Conservation (phyloP, 176 grass and related monocot genomes). For the Alopecurus myosuroides region DNA sequence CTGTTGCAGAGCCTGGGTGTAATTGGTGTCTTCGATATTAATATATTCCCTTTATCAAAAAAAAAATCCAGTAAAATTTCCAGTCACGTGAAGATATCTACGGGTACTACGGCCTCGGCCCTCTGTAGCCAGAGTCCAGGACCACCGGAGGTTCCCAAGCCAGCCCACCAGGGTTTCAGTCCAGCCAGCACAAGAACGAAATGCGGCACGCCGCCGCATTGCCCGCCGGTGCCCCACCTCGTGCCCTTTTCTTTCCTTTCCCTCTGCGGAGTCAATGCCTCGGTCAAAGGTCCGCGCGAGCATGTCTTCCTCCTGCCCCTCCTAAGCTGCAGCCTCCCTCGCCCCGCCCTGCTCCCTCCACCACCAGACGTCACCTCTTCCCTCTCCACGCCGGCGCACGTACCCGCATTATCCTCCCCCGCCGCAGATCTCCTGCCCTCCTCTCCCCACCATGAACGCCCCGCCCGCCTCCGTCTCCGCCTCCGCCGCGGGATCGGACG, state of each 20-base stretch:
- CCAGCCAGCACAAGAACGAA: background rate
- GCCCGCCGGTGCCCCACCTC: background rate
- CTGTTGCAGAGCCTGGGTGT: too few relatives aligned
- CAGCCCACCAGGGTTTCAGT: background rate
- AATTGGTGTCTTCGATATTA: too few relatives aligned
- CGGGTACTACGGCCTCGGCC: too few relatives aligned
- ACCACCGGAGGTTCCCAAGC: background rate
- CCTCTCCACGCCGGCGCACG: background rate
- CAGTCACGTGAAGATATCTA: too few relatives aligned
- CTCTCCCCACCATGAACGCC: background rate
- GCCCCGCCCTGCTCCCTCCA: background rate
- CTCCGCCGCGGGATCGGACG: constrained; percentile 9
- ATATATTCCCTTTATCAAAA: too few relatives aligned
- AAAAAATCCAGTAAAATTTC: too few relatives aligned
- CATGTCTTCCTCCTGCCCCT: constrained; percentile 37
- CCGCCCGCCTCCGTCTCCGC: background rate
- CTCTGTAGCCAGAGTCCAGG: too few relatives aligned
- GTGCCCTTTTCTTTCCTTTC: background rate
- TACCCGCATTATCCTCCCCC: constrained; percentile 17
- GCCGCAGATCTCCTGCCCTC: constrained; percentile 7
- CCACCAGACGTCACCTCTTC: background rate
- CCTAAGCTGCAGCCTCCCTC: background rate
- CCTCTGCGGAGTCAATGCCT: constrained; percentile 36
- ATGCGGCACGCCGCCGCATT: background rate
- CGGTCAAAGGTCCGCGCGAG: constrained; percentile 43